Conservation (phyloP, 306 rosid genomes). For the Benincasa hispida region DNA sequence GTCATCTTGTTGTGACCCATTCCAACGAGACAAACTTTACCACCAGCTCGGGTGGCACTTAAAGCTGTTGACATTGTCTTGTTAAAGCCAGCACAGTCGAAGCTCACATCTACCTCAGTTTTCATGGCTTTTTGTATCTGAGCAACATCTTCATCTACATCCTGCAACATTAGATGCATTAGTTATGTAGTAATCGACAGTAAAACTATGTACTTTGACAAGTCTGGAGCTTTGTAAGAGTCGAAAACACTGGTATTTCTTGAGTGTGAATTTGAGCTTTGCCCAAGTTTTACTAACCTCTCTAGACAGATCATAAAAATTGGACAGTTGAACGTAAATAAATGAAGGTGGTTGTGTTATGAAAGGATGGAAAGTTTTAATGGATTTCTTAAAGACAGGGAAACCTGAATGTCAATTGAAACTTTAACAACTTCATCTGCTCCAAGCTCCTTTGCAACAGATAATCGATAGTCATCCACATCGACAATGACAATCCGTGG, state of each 20-base stretch:
- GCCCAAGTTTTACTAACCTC: background rate
- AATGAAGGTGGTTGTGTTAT: background rate
- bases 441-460: conserved; percentile 74
- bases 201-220: background rate
- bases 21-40: conserved; percentile 85
- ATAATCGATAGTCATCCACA: conserved; percentile 63
- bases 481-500: conserved; percentile 57
- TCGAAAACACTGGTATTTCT: background rate
- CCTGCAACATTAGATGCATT: conserved; percentile 23
- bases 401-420: conserved; percentile 55
- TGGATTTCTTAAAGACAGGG: background rate
- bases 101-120: conserved; percentile 41
- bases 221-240: background rate
- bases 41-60: conserved; percentile 62
- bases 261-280: background rate
- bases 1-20: conserved; percentile 79
- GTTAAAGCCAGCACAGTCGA: conserved; percentile 80
- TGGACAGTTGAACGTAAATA: background rate
- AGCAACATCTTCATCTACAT: conserved; percentile 48
- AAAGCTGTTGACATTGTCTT: conserved; percentile 84
- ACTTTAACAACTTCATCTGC: conserved; percentile 63
- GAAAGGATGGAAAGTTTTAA: background rate
- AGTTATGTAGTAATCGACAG: background rate
- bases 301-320: background rate
- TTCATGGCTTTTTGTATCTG: conserved; percentile 50